Conservation (phyloP, 2,329 filamentous ascomycete species). For the Calonectria naviculata region DNA sequence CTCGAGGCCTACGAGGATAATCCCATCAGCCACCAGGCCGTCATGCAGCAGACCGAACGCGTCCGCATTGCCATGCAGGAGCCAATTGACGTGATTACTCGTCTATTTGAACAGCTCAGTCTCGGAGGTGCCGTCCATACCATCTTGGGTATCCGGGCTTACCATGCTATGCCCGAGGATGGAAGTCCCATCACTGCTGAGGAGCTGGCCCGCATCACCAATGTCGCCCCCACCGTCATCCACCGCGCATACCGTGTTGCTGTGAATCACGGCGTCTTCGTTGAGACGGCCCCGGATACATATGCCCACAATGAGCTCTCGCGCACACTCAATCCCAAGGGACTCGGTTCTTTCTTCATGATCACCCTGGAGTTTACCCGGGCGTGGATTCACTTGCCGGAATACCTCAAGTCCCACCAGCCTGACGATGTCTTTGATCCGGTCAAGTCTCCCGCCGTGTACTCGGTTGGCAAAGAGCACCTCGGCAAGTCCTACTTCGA, state of each 20-base stretch:
- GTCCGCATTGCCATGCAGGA: constrained; percentile 39
- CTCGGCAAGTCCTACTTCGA: constrained; percentile 49
- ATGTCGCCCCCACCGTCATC: constrained; percentile 45
- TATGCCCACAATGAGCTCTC: constrained; percentile 49
- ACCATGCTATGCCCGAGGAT: constrained; percentile 40
- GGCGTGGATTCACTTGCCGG: constrained; percentile 38
- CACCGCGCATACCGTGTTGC: constrained; percentile 45
- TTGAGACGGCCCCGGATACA: constrained; percentile 41
- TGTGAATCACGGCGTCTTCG: constrained; percentile 43
- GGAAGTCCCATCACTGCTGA: constrained; percentile 33
- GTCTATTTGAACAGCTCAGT: constrained; percentile 36
- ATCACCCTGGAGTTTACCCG: constrained; percentile 46
- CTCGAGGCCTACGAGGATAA: constrained; percentile 40
- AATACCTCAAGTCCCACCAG: constrained; percentile 45
- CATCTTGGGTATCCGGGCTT: constrained; percentile 39
- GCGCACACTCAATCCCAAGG: constrained; percentile 39
- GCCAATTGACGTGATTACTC: constrained; percentile 41
- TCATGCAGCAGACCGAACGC: constrained; percentile 37
- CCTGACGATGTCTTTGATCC: constrained; percentile 46
- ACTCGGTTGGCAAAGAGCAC: constrained; percentile 43
- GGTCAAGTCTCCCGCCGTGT: constrained; percentile 46
- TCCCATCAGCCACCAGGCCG: constrained; percentile 32
- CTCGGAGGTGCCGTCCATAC: constrained; percentile 40
- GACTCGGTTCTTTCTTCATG: constrained; percentile 44
- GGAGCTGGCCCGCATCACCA: constrained; percentile 36